Conservation (phyloP, 2,329 filamentous ascomycete species). For the Polytolypa hystricis region DNA sequence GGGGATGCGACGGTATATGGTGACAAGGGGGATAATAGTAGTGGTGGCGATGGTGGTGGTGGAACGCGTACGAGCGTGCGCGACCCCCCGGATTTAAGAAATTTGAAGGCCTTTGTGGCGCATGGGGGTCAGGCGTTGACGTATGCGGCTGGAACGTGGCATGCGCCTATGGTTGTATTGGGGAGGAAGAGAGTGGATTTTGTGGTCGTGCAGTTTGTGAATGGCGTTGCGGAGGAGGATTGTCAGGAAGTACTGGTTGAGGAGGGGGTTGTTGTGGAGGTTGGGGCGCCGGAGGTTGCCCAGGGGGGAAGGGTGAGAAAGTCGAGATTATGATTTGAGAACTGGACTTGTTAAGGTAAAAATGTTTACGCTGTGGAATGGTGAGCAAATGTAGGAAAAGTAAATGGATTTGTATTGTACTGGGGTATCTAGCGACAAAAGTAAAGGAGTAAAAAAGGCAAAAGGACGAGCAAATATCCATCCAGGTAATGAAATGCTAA, state of each 20-base stretch:
- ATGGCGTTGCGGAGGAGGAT: conserved; percentile 71
- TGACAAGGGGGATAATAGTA: conserved; percentile 3
- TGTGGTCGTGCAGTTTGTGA: conserved; percentile 79
- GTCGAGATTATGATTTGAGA: too few species aligned
- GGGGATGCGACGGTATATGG: conserved; percentile 21
- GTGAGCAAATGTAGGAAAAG: conserved; percentile 1
- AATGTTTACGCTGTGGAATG: background rate
- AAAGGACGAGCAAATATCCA: background rate
- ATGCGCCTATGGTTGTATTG: conserved; percentile 89
- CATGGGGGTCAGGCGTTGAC: conserved; percentile 73
- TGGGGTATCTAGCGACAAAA: background rate
- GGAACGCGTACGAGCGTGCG: conserved; percentile 19
- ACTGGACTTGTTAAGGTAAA: conserved; percentile 4
- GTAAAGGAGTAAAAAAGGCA: background rate
- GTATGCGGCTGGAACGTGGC: conserved; percentile 86
- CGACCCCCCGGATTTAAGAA: conserved; percentile 57
- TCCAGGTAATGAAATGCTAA: background rate
- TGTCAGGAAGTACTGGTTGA: conserved; percentile 63
- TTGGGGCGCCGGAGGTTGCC: background rate
- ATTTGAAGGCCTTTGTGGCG: conserved; percentile 67
- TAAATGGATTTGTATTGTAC: background rate
- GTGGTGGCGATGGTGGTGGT: conserved; percentile 3
- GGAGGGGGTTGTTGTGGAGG: conserved; percentile 27
- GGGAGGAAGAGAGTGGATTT: conserved; percentile 66
- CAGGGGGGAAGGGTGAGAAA: background rate